Base-by-base conservation (phyloP, 805 yeast species). In the Cyberlindnera euphorbiae region DNA sequence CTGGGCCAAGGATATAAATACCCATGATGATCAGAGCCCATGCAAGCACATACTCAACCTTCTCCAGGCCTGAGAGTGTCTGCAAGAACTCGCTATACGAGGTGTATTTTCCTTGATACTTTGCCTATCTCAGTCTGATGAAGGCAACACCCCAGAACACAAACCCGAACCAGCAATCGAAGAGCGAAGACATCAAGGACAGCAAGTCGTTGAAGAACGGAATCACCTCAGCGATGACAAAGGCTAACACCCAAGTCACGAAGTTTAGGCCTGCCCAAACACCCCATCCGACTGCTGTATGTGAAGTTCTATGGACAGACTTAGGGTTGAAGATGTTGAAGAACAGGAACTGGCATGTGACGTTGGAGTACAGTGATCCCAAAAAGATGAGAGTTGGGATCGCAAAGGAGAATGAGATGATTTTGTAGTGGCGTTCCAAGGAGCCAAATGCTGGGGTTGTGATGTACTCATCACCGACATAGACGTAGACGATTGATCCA, bases 161-260 rank as follows among this genome's bases (percentile, higher is more conserved):
- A 46, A 74, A 76, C 0, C 82, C 82, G 45, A 76, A 77, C 78
- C 80, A 77, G 52, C 81, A 75, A 53, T 76, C 82, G 48, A 76
- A 76, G 34, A 77, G 58, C 3, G 82, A 75, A 11, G 75, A 69
- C 80, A 76, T 75, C 47, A 76, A 58, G 4, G 79, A 66, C 23
- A 76, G 59, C 41, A 76, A 55, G 46, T 75, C 81, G 18, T 74
- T 66, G 56, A 76, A 76, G 53, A 76, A 75, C n/a, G 82, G 82
- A 47, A 76, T 75, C 21, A 73, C 81, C 51, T 76, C 79, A 2
- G 80, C 81, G 47, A 76, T 62, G n/a, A 75, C 56, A 42, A 74
- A 77, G 0, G 80, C 79, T 5, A 68, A 19, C 11, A 67, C 50
- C 82, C 82, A 76, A 16, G 71, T 59, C 1, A 46, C 37, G 9